Percentiles rank a stretch among this genome's conserved stretches.
phyloP scores from a whole-genome alignment of 768 basidiomycete genomes.

The Amanita subjunquillea region DNA sequence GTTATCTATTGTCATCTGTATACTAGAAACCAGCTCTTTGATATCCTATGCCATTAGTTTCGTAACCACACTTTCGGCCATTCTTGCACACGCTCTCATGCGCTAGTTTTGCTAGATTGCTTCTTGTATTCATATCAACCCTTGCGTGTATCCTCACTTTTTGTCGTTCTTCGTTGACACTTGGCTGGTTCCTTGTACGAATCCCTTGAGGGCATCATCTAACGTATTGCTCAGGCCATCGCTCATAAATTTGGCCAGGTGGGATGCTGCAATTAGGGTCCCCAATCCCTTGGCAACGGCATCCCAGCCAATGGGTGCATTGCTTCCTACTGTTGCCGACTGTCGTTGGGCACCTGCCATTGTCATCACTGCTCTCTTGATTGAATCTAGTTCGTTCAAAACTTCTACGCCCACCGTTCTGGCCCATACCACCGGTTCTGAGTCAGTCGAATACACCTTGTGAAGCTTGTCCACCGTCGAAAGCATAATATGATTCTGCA shows the following conservation, averaged over 20 bases:
- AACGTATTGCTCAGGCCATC: background rate
- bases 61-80: background rate
- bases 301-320: constrained; percentile 19
- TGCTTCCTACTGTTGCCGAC: constrained; percentile 5
- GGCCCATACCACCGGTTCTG: constrained; percentile 71
- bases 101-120: too few species aligned
- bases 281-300: constrained; percentile 36
- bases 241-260: background rate
- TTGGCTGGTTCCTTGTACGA: background rate
- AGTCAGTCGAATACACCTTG: constrained; percentile 67
- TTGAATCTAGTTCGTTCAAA: constrained; percentile 73
- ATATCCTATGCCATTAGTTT: background rate
- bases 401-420: constrained; percentile 85
- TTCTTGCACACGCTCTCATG: background rate
- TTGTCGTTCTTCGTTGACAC: background rate
- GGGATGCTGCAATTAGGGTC: constrained; percentile 19
- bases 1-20: background rate
- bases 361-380: constrained; percentile 83
- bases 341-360: constrained; percentile 43
- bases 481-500: constrained; percentile 80
- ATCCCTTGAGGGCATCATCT: background rate
- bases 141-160: background rate
- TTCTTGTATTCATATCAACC: too few species aligned
- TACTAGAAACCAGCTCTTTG: too few species aligned
- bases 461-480: constrained; percentile 83